Conservation (phyloP, 129 eudicot species). For the Logfia minima region DNA sequence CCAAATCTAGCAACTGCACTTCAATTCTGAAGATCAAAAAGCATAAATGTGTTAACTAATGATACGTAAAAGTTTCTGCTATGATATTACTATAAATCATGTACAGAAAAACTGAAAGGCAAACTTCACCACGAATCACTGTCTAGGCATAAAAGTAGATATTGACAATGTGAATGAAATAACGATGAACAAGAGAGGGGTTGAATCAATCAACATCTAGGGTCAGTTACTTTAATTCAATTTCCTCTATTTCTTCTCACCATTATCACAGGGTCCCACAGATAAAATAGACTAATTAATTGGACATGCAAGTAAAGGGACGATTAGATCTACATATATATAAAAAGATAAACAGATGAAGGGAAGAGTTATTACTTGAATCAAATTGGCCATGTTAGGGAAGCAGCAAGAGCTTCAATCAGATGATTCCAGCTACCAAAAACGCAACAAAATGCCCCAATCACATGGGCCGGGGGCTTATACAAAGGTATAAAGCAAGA, state of each 20-base stretch:
- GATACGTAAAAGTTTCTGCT: background rate
- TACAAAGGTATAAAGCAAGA: conserved; percentile 11
- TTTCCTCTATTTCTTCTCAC: background rate
- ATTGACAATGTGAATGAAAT: background rate
- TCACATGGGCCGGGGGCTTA: conserved; percentile 1
- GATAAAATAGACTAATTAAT: background rate
- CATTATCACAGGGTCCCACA: background rate
- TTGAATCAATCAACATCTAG: background rate
- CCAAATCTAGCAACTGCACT: conserved; percentile 7
- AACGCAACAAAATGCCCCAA: conserved; percentile 16
- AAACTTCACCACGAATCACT: conserved; percentile 5
- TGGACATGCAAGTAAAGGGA: background rate
- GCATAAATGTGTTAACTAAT: conserved; percentile 2
- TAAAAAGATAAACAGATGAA: background rate
- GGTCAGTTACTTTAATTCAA: conserved; percentile 15
- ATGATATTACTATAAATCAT: background rate
- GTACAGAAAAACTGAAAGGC: background rate
- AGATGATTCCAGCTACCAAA: conserved; percentile 13
- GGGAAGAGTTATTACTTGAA: conserved; percentile 23
- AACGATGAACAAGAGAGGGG: background rate
- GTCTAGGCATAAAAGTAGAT: background rate
- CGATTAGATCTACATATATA: background rate
- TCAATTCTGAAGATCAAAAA: conserved; percentile 33
- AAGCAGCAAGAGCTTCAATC: conserved; percentile 26
- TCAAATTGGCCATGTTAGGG: background rate